Evolutionary conservation across 352 stramenopile species (phyloP), one percentile per base, ranked within the genome.

Genomic region (Globisporangium parvum): DNA sequence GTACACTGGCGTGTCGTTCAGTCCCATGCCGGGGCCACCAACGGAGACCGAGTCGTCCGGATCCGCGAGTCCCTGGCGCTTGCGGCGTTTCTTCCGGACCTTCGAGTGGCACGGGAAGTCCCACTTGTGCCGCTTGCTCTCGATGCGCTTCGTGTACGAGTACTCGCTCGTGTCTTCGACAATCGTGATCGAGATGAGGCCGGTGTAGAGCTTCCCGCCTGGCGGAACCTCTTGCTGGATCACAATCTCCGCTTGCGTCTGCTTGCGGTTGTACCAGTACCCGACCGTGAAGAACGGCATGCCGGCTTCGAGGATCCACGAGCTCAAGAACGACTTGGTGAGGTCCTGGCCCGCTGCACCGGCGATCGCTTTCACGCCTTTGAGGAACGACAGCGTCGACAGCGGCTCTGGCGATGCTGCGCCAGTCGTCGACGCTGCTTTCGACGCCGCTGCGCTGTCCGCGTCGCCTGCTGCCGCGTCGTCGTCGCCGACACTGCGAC

Each of bases 211-310:
- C 57, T 94, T 90, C 12, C 80, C 81, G 8, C 81, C 83, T 10
- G 83, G 80, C 31, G 83, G 78, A 17, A 94, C 75, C 51, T 90
- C 80, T 56, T 94, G 84, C 59, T 92, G 80, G 12, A 94, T 59
- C 33, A 94, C 84, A 4, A 94, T 74, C 62, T 94, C 84, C 8
- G 84, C 84, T 50, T 94, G 84, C 0, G 78, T 92, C 55, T 94
- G 84, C 46, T 94, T 94, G 41, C 81, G 80, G 57, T 94, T 94
- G 71, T 94, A 92, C 81, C 84, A 93, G 56, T 92, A 93, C 2
- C 84, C 84, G 24, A 93, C 84, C 0, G 79, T 92, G 62, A 93
- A 90, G 49, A 92, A 92, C 20, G 84, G 81, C 80, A 94, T 90
- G 9, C 84, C 82, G 20, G 77, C 65, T 51, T 91, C 77, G 6